These are phyloP conservation scores for Tolypocladium amazonense DNA, from an alignment of 2,329 filamentous ascomycete species.

Conservation along the genomic window DNA sequence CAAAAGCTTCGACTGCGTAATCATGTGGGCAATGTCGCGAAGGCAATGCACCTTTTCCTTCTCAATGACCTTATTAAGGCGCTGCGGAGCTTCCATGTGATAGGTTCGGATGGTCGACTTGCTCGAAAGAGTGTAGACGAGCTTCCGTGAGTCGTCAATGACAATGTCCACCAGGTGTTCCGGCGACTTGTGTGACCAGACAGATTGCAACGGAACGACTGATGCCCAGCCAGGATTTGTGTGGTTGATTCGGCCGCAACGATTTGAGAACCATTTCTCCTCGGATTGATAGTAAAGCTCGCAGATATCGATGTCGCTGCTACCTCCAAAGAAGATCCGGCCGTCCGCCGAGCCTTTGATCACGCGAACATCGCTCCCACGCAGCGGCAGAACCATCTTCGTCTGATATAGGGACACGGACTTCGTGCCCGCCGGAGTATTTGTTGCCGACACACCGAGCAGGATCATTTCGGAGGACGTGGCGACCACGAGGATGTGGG, in stretches of 20 bases:
- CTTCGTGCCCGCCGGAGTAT: conserved; percentile 58
- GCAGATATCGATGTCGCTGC: conserved; percentile 74
- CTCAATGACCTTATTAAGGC: conserved; percentile 53
- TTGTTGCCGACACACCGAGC: conserved; percentile 66
- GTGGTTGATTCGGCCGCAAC: conserved; percentile 83
- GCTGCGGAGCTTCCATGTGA: conserved; percentile 61
- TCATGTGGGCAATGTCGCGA: conserved; percentile 77
- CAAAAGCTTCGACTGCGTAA: conserved; percentile 61
- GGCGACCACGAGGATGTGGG: conserved; percentile 78
- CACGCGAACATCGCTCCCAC: conserved; percentile 64
- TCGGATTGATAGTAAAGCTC: conserved; percentile 96
- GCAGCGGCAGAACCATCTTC: conserved; percentile 68
- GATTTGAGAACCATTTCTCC: conserved; percentile 89
- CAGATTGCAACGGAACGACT: conserved; percentile 41
- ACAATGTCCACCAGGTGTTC: conserved; percentile 71
- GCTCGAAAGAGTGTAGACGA: conserved; percentile 86
- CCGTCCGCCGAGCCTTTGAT: conserved; percentile 77
- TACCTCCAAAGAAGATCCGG: conserved; percentile 85
- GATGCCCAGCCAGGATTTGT: conserved; percentile 63
- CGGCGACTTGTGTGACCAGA: conserved; percentile 39
- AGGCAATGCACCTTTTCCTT: conserved; percentile 52
- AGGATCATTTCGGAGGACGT: conserved; percentile 78
- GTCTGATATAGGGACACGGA: conserved; percentile 78
- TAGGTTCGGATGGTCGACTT: conserved; percentile 85
- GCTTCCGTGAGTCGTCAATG: conserved; percentile 76